Evolutionary conservation across 2,329 filamentous ascomycete species (phyloP).

Genomic region (Beauveria australis): DNA sequence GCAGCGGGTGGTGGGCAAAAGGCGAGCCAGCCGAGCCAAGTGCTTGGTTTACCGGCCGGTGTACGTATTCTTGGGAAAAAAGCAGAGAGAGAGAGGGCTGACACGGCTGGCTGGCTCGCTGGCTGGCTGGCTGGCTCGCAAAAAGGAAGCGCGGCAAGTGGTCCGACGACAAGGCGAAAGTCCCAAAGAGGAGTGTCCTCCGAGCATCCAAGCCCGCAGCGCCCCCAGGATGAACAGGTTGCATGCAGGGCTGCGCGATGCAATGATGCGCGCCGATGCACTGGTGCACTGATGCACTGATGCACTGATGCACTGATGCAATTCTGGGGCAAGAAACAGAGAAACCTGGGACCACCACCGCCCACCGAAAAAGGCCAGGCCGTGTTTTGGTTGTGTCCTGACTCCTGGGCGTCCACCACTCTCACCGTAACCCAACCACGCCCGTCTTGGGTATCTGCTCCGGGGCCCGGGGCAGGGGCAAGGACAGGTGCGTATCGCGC

Average conservation of each 20-base stretch:
- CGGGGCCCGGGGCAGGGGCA: not conserved
- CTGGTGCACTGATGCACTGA: conserved; percentile 8
- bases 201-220: not conserved
- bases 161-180: not conserved
- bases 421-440: not conserved
- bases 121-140: not conserved
- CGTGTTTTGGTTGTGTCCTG: no score
- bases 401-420: not conserved
- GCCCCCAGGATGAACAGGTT: not conserved
- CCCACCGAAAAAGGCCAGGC: no score
- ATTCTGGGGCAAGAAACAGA: not conserved
- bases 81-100: no score
- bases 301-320: conserved; percentile 7
- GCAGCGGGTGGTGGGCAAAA: no score
- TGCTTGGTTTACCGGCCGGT: no score
- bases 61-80: no score
- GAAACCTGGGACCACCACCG: no score
- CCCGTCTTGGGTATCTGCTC: not conserved
- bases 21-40: no score
- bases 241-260: not conserved
- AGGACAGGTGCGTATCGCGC: not conserved
- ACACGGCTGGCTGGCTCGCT: no score
- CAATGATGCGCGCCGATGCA: no score
- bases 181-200: conserved; percentile 1
- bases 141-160: not conserved